Percentiles rank a stretch among this genome's conserved stretches.
Evolutionary conservation across 305 asterid species (phyloP).

Genomic region (Solanum hybrid): DNA sequence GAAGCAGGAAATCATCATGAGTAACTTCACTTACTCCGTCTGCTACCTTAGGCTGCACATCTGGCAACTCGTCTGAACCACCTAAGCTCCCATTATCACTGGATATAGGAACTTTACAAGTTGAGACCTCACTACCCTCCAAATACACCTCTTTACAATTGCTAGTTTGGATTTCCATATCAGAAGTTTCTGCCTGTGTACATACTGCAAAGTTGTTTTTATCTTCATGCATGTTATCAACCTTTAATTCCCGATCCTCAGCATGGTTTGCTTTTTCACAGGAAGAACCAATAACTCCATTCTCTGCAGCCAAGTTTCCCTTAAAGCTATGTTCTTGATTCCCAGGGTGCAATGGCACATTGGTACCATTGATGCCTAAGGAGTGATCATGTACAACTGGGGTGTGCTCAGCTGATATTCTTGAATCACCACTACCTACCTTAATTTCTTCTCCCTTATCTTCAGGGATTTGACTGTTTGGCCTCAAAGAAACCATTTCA

Average conservation of each 20-base stretch:
- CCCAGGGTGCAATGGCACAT: neutral
- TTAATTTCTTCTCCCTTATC: neutral
- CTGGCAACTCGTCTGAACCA: slow-evolving; percentile 11
- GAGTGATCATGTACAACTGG: neutral
- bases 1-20: slow-evolving; percentile 20
- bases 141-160: slow-evolving; percentile 17
- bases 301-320: slow-evolving; percentile 8
- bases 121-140: slow-evolving; percentile 17
- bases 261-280: neutral
- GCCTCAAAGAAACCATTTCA: neutral
- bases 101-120: slow-evolving; percentile 21
- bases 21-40: slow-evolving; percentile 10
- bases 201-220: neutral
- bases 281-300: neutral
- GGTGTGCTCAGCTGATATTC: neutral
- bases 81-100: slow-evolving; percentile 19
- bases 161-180: slow-evolving; percentile 7
- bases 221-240: neutral
- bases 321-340: neutral
- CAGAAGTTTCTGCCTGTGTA: neutral
- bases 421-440: slow-evolving; percentile 1
- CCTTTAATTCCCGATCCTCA: neutral
- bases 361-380: neutral
- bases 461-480: neutral
- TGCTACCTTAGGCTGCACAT: slow-evolving; percentile 14